A percentile compares a stretch with the other conserved stretches of the same genome.
These are phyloP conservation scores for Amanita subjunquillea DNA, from an alignment of 768 basidiomycete species.

Conservation along the genomic window DNA sequence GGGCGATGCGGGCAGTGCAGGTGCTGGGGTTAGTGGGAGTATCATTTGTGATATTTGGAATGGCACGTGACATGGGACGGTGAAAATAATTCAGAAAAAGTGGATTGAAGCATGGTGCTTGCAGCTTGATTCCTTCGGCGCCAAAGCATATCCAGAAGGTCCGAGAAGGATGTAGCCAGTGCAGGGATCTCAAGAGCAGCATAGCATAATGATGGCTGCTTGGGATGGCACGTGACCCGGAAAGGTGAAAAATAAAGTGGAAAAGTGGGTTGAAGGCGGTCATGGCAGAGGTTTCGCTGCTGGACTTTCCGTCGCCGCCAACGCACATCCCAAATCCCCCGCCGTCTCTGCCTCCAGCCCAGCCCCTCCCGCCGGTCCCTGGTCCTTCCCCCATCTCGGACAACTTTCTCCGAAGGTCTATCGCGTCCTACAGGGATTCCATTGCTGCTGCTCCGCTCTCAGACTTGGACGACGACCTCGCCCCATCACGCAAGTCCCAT, in stretches of 20 bases:
- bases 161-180: too few relatives aligned
- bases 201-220: not conserved
- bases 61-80: not conserved
- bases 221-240: conserved; percentile 6
- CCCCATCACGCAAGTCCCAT: conserved; percentile 9
- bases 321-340: conserved; percentile 24
- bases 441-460: conserved; percentile 9
- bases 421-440: conserved; percentile 7
- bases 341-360: conserved; percentile 23
- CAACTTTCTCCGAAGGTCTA: conserved; percentile 22
- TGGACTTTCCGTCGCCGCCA: conserved; percentile 33
- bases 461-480: conserved; percentile 16
- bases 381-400: conserved; percentile 48
- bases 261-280: not conserved
- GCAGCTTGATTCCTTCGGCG: too few relatives aligned
- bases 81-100: not conserved
- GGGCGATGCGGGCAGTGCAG: conserved; percentile 18
- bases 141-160: too few relatives aligned
- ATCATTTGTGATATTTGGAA: conserved; percentile 13
- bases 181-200: too few relatives aligned
- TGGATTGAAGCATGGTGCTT: too few relatives aligned
- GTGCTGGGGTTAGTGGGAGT: conserved; percentile 14
- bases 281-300: conserved; percentile 12
- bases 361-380: conserved; percentile 49
- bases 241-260: not conserved